These are phyloP conservation scores for Talaromyces liani DNA, from an alignment of 495 filamentous ascomycete genomes.

Conservation along the genomic window DNA sequence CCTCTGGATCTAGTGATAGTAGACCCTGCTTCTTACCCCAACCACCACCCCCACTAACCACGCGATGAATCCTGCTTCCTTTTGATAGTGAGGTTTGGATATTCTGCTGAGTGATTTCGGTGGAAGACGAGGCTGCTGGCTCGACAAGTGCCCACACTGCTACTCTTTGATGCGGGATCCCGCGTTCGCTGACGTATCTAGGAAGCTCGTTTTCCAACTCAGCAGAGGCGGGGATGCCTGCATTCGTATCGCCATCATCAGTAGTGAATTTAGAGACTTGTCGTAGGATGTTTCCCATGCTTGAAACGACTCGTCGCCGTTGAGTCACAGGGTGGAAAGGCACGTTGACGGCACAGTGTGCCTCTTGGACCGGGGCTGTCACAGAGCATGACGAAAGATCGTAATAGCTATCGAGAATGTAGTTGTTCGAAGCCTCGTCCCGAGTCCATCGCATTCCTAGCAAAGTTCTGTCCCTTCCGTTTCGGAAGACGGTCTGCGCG, in stretches of 20 bases:
- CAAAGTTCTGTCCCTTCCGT: conserved; percentile 57
- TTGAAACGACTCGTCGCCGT: conserved; percentile 53
- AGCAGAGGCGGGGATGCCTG: conserved; percentile 57
- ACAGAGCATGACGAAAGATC: conserved; percentile 28
- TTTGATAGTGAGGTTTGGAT: conserved; percentile 14
- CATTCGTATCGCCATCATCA: conserved; percentile 29
- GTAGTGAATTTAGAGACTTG: conserved; percentile 42
- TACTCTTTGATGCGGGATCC: conserved; percentile 41
- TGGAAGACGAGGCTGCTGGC: conserved; percentile 11
- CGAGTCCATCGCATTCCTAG: conserved; percentile 48
- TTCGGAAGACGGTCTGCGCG: conserved; percentile 71
- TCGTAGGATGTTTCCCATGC: conserved; percentile 79
- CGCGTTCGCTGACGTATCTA: conserved; percentile 43
- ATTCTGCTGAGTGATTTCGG: conserved; percentile 14
- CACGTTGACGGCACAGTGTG: conserved; percentile 25
- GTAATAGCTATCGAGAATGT: conserved; percentile 16
- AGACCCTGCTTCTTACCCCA: conserved; percentile 85
- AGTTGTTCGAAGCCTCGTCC: conserved; percentile 16
- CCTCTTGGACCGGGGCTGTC: conserved; percentile 12
- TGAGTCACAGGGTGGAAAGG: conserved; percentile 59
- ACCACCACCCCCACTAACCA: conserved; percentile 82
- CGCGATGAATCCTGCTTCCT: conserved; percentile 53
- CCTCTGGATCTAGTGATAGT: conserved; percentile 72
- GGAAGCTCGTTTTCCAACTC: conserved; percentile 66
- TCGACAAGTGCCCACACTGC: conserved; percentile 72